Percentiles rank a stretch among this genome's conserved stretches.
These are phyloP conservation scores for Parasitella parasitica DNA, from an alignment of 371 early-diverging fungal species.

Conservation along the genomic window DNA sequence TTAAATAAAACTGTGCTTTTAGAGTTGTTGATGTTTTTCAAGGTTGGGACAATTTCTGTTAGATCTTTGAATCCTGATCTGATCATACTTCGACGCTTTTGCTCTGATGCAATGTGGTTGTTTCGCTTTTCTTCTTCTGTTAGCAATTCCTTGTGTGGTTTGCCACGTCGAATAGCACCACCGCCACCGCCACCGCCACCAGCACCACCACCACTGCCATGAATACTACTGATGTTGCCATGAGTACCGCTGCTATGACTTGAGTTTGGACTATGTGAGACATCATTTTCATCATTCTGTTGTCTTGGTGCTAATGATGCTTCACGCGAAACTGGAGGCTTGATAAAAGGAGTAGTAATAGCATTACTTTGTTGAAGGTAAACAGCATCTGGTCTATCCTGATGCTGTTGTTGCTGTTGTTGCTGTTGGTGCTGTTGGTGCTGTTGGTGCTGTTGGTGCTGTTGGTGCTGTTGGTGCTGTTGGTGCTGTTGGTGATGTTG, in stretches of 20 bases:
- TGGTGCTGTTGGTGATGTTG: background rate
- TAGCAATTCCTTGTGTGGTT: constrained; percentile 64
- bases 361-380: constrained; percentile 34
- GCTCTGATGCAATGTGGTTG: constrained; percentile 89
- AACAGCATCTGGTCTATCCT: constrained; percentile 18
- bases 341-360: constrained; percentile 24
- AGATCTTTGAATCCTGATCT: constrained; percentile 78
- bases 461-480: background rate
- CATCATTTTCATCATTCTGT: background rate
- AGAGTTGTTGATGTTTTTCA: constrained; percentile 55
- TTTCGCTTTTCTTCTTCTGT: constrained; percentile 84
- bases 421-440: background rate
- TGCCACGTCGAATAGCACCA: constrained; percentile 25
- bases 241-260: background rate
- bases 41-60: constrained; percentile 75
- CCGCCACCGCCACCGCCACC: constrained; percentile 1
- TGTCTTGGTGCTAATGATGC: background rate
- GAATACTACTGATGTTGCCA: background rate
- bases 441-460: no score
- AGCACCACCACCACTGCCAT: constrained; percentile 8
- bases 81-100: constrained; percentile 84
- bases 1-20: constrained; percentile 54
- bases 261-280: background rate
- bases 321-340: constrained; percentile 6
- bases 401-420: background rate